A percentile compares a stretch with the other conserved stretches of the same genome.
phyloP scores from a whole-genome alignment of 2,329 filamentous ascomycete genomes.

The Biscogniauxia sp. region DNA sequence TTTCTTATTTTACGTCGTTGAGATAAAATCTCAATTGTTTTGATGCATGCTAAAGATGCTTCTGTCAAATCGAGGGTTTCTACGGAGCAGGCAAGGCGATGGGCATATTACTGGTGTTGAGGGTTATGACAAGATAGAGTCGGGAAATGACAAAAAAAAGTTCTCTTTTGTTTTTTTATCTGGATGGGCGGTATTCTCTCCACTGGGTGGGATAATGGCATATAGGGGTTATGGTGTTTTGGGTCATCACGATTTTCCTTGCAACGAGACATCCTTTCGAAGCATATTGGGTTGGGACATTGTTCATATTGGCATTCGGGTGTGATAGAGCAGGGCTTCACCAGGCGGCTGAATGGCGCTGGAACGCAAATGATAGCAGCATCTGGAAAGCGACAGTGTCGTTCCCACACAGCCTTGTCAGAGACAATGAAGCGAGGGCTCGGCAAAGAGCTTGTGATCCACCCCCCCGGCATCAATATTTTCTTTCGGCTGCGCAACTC shows the following conservation, averaged over 20 bases:
- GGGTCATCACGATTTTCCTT: conserved; percentile 21
- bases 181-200: conserved; percentile 14
- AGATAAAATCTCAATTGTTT: conserved; percentile 3
- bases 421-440: conserved; percentile 10
- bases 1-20: conserved; percentile 16
- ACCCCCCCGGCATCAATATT: conserved; percentile 8
- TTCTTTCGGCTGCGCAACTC: conserved; percentile 14
- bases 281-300: conserved; percentile 16
- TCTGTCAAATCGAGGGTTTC: conserved; percentile 10
- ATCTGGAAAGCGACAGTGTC: conserved; percentile 15
- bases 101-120: conserved; percentile 30
- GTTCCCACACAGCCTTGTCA: conserved; percentile 11
- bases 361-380: conserved; percentile 22
- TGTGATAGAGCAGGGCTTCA: conserved; percentile 20
- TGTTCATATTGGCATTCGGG: conserved; percentile 18
- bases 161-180: conserved; percentile 19
- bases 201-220: conserved; percentile 3
- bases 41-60: conserved; percentile 9
- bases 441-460: conserved; percentile 12
- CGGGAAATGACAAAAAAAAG: conserved; percentile 29
- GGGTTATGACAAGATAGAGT: conserved; percentile 25
- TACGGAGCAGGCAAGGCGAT: conserved; percentile 14
- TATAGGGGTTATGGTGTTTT: conserved; percentile 11
- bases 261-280: conserved; percentile 14
- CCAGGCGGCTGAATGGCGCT: conserved; percentile 18